Conservation (phyloP, 805 yeast species). For the Kuraishia floccosa region DNA sequence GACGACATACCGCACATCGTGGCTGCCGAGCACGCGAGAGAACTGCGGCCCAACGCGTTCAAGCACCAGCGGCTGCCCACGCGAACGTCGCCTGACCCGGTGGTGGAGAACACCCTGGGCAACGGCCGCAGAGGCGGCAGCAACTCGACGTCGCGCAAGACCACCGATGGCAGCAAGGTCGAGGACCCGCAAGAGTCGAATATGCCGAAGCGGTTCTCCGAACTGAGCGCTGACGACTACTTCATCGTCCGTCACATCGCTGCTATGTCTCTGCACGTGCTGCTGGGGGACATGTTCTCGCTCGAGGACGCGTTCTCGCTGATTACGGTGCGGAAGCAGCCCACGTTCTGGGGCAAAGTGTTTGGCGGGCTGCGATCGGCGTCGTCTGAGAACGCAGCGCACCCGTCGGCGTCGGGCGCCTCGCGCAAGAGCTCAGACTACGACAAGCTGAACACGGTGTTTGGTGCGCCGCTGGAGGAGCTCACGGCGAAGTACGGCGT, state of each 20-base stretch:
- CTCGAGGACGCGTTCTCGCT: constrained; percentile 28
- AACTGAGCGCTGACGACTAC: constrained; percentile 46
- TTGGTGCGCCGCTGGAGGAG: constrained; percentile 66
- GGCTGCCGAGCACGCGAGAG: constrained; percentile 93
- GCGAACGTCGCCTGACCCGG: constrained; percentile 18
- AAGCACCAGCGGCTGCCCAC: constrained; percentile 56
- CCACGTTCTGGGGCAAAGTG: constrained; percentile 42
- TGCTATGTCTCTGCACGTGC: constrained; percentile 34
- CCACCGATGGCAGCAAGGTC: background rate
- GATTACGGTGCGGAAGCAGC: constrained; percentile 28
- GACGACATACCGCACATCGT: constrained; percentile 97
- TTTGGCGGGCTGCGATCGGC: constrained; percentile 11
- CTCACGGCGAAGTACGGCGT: constrained; percentile 64
- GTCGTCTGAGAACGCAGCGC: constrained; percentile 1
- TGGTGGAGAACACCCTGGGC: constrained; percentile 8
- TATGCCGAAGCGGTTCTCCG: constrained; percentile 47
- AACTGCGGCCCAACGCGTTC: constrained; percentile 85
- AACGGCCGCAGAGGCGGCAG: constrained; percentile 3
- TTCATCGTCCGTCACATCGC: constrained; percentile 48
- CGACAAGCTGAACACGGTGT: constrained; percentile 33
- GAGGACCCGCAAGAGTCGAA: constrained; percentile 6
- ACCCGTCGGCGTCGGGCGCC: constrained; percentile 3
- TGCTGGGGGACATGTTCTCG: constrained; percentile 14
- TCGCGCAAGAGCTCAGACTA: background rate
- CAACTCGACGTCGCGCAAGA: constrained; percentile 1